Base-by-base conservation (phyloP, 2,329 filamentous ascomycete species). In the Fusarium temperatum region DNA sequence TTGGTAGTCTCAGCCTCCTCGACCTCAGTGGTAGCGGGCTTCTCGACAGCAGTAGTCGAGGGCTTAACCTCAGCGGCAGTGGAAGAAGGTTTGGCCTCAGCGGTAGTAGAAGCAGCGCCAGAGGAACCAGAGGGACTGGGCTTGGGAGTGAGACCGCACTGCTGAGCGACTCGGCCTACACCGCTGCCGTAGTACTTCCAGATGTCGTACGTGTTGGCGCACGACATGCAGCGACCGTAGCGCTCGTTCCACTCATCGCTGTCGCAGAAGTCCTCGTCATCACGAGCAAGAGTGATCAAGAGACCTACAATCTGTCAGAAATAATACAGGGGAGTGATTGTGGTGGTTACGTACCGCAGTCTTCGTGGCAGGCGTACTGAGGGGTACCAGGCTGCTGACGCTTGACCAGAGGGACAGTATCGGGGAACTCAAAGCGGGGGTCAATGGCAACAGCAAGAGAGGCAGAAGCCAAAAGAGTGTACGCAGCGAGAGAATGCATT, bases 371-470 rank as follows among this genome's bases (percentile, higher is more conserved):
- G 28, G 83, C 81, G 70, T 84, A 87, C 7, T 79, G 74, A 22
- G 85, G 82, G 13, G 84, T 84, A 11, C 85, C 85, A 18, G 84
- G 84, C 24, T 83, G 82, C 74, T 86, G 85, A 53, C 85, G 83
- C 70, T 80, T 81, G 60, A 83, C 67, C 6, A 85, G 72, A 28
- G 75, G 74, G 7, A 76, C 72, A 8, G 59, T 62, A 17, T 75
- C 70, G 4, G 74, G 75, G 17, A 59, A 76, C 41, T 77, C 89
- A 87, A 75, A 76, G 24, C 74, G 74, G 38, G 68, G 74, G 32
- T 73, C 60, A 14, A 76, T 12, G 22, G 74, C 74, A 8, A 57
- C 26, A 3, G 61, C 30, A 2, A 75, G 48, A 18, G 74, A 51
- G 61, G 72, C 63, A 18, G 72, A 76, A 47, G 74, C 74, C 74